Conservation (phyloP, 441 rosid species). For the Gossypium laxum region DNA sequence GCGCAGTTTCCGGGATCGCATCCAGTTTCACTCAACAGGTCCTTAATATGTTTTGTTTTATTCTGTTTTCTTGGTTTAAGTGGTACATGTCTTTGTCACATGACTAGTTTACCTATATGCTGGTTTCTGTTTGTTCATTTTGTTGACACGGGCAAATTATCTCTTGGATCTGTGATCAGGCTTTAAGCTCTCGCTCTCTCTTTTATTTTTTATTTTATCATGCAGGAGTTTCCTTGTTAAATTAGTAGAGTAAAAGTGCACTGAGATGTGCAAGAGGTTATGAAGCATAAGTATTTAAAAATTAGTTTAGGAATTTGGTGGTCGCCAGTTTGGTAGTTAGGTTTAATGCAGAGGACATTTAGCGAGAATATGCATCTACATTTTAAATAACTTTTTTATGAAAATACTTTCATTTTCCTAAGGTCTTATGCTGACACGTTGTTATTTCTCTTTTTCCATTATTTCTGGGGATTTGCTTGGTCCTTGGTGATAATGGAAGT, state of each 20-base stretch:
- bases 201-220: not conserved
- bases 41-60: not conserved
- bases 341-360: not conserved
- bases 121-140: conserved; percentile 6
- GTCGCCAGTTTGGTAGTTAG: not conserved
- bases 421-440: not conserved
- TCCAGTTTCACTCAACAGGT: conserved; percentile 98
- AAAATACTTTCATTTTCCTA: not conserved
- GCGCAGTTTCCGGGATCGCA: conserved; percentile 92
- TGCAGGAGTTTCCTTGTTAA: not conserved
- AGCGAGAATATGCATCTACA: not conserved
- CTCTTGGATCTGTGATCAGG: not conserved
- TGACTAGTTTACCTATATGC: not conserved
- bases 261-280: not conserved
- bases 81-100: not conserved
- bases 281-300: not conserved
- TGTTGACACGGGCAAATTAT: not conserved
- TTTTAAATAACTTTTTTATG: not conserved
- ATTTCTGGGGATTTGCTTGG: not conserved
- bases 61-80: conserved; percentile 13
- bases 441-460: not conserved
- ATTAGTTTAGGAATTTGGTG: not conserved
- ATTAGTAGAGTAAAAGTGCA: not conserved
- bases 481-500: not conserved
- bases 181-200: not conserved